Percentiles rank a stretch among this genome's conserved stretches.
Conservation (phyloP, 2,329 filamentous ascomycete genomes). For the Colletotrichum cuscutae region DNA sequence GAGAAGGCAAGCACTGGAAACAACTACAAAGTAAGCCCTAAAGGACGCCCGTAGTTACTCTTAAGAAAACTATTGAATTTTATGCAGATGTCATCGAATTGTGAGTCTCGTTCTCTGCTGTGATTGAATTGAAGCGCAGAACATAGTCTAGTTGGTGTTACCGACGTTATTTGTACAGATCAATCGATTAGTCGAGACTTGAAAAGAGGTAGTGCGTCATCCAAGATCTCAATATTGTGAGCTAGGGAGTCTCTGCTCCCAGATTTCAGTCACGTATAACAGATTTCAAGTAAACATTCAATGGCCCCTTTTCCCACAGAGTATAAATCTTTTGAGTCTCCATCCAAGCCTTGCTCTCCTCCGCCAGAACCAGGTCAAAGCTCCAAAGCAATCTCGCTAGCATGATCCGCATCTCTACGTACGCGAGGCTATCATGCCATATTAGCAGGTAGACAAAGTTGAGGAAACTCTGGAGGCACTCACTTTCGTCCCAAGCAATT, state of each 20-base stretch:
- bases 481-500: conserved; percentile 47
- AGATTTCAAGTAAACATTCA: conserved; percentile 28
- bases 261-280: background rate
- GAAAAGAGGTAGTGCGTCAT: no score
- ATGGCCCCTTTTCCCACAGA: conserved; percentile 16
- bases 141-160: no score
- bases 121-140: no score
- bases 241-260: background rate
- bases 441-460: background rate
- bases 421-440: conserved; percentile 48
- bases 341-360: conserved; percentile 49
- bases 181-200: no score
- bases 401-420: conserved; percentile 59
- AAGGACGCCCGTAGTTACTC: background rate
- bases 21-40: background rate
- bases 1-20: background rate
- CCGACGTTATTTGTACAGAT: no score
- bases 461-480: conserved; percentile 12
- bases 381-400: conserved; percentile 55
- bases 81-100: no score
- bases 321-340: conserved; percentile 27
- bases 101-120: no score
- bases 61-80: no score
- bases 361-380: conserved; percentile 54
- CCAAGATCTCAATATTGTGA: background rate